Conservation (phyloP, 495 filamentous ascomycete genomes). For the Talaromyces trachyspermus region DNA sequence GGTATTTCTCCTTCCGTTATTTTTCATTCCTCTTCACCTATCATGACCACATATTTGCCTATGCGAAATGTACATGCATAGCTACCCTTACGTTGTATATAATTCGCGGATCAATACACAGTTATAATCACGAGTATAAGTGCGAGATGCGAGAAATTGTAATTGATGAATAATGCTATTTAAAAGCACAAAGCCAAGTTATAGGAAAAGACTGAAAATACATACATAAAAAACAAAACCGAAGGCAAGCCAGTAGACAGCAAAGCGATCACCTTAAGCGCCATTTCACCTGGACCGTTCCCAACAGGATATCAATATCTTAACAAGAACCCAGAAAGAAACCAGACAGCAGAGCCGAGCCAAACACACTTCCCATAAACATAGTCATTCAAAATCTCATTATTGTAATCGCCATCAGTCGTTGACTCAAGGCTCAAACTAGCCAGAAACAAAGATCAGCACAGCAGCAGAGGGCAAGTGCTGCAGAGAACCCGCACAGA, state of each 20-base stretch:
- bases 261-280: no score
- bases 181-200: no score
- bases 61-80: background rate
- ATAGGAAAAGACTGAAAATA: no score
- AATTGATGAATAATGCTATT: no score
- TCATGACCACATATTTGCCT: background rate
- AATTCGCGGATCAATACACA: conserved; percentile 1
- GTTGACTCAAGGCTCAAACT: conserved; percentile 24
- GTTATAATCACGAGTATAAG: no score
- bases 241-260: no score
- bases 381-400: background rate
- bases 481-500: conserved; percentile 43
- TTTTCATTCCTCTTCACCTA: background rate
- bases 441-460: conserved; percentile 38
- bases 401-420: background rate
- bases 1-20: no score
- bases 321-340: background rate
- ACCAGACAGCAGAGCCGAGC: background rate
- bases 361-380: no score
- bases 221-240: no score
- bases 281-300: background rate
- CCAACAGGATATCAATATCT: conserved; percentile 4
- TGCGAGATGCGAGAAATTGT: no score
- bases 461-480: conserved; percentile 46
- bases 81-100: conserved; percentile 13